Base-by-base conservation (phyloP, 371 early-diverging fungal genomes). In the Phascolomyces articulosus region DNA sequence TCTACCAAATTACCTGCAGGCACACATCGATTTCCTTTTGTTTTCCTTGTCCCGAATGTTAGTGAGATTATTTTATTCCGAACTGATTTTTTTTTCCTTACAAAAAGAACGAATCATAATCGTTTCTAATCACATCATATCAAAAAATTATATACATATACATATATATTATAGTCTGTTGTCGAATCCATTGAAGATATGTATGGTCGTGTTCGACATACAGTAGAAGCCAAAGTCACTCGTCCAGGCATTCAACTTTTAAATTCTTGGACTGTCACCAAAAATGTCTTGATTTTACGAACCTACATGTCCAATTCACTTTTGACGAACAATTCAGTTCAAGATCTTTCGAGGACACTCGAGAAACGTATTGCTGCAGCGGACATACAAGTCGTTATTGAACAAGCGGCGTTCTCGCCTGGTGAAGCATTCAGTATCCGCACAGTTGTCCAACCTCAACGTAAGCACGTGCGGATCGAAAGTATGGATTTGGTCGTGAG, bases 21-120 rank as follows among this genome's bases (percentile, higher is more conserved):
- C 54, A 70, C 64, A 4, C 80, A 79, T 61, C 67, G 80, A 11
- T 77, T 79, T 56, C 69, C 75, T 24, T 79, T 79, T 71, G 71
- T 69, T 3, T 79, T 79, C 60, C 71, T 79, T 21, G 55, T 79
- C 38, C 75, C 77, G 6, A 79, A 79, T 66, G 80, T 79, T 70
- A 73, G 60, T 41, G 16, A 11, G n/a, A n/a, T n/a, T n/a, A n/a
- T n/a, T n/a, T n/a, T n/a, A n/a, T n/a, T n/a, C n/a, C n/a, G n/a
- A n/a, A n/a, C n/a, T n/a, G n/a, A n/a, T n/a, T n/a, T n/a, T n/a
- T n/a, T n/a, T n/a, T n/a, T n/a, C n/a, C n/a, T n/a, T n/a, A n/a
- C n/a, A n/a, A n/a, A n/a, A n/a, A n/a, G n/a, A n/a, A n/a, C n/a
- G n/a, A n/a, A n/a, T n/a, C n/a, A n/a, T n/a, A n/a, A n/a, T n/a